Conservation (phyloP, 2,329 filamentous ascomycete genomes). For the Fusarium cyanostomum region DNA sequence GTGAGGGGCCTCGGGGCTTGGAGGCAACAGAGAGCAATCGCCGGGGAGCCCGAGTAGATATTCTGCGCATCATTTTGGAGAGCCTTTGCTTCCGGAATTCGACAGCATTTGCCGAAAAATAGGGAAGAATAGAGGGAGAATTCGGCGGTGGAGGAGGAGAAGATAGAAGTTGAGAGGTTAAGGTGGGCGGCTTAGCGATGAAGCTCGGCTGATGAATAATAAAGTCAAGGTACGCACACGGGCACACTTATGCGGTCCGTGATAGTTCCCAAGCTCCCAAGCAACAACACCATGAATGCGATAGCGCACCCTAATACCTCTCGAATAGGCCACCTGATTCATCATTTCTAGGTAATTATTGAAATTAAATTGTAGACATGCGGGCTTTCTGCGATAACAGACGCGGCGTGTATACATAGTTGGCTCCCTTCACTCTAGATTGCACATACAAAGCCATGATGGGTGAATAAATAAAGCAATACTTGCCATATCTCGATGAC, state of each 20-base stretch:
- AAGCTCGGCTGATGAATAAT: conserved; percentile 42
- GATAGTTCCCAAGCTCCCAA: conserved; percentile 12
- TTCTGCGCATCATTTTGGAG: conserved; percentile 47
- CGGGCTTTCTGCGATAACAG: not conserved
- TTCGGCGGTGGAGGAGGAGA: conserved; percentile 11
- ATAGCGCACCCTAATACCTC: not conserved
- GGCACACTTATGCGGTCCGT: conserved; percentile 10
- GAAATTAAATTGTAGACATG: not conserved
- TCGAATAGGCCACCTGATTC: not conserved
- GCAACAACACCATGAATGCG: conserved; percentile 1
- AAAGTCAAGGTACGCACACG: conserved; percentile 4
- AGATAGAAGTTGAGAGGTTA: not conserved
- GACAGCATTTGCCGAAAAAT: not conserved
- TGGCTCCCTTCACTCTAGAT: not conserved
- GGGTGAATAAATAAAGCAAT: not conserved
- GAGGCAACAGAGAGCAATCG: conserved; percentile 38
- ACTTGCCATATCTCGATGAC: conserved; percentile 21
- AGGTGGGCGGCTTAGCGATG: conserved; percentile 17
- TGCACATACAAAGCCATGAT: not conserved
- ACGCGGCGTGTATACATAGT: no score
- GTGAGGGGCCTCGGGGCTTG: conserved; percentile 29
- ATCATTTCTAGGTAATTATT: conserved; percentile 1
- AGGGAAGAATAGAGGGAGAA: not conserved
- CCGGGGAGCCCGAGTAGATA: conserved; percentile 45
- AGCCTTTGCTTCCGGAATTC: not conserved